A percentile compares a stretch with the other conserved stretches of the same genome.
These are phyloP conservation scores for Cryphonectria naterciae DNA, from an alignment of 2,329 filamentous ascomycete species.

Conservation along the genomic window DNA sequence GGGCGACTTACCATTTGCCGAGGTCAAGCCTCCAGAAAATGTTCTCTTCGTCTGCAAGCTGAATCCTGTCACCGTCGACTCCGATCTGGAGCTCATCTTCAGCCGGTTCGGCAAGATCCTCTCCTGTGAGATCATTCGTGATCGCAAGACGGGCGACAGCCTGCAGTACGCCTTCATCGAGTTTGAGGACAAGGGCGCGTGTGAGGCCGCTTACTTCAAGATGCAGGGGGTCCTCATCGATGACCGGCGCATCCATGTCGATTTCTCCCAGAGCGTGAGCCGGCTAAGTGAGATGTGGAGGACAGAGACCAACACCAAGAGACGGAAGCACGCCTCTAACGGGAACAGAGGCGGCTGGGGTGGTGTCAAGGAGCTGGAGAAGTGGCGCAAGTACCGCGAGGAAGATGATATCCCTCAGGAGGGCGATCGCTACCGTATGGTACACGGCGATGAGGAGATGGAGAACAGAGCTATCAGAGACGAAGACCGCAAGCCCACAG, in stretches of 20 bases:
- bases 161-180: slow-evolving; percentile 98
- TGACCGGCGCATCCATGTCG: slow-evolving; percentile 95
- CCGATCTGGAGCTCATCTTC: slow-evolving; percentile 94
- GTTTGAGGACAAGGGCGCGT: slow-evolving; percentile 89
- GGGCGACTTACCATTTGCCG: slow-evolving; percentile 93
- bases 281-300: slow-evolving; percentile 91
- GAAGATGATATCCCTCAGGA: slow-evolving; percentile 48
- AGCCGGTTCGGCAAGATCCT: slow-evolving; percentile 94
- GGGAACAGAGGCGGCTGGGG: slow-evolving; percentile 78
- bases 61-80: slow-evolving; percentile 93
- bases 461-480: slow-evolving; percentile 41
- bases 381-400: slow-evolving; percentile 84
- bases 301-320: slow-evolving; percentile 79
- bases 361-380: slow-evolving; percentile 85
- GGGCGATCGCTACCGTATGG: slow-evolving; percentile 70
- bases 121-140: slow-evolving; percentile 93
- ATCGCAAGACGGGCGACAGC: slow-evolving; percentile 91
- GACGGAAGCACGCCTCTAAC: slow-evolving; percentile 54
- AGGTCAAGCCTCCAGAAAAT: slow-evolving; percentile 96
- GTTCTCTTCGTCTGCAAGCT: slow-evolving; percentile 98
- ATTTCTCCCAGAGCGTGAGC: slow-evolving; percentile 94
- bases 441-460: slow-evolving; percentile 77
- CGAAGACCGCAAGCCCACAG: slow-evolving; percentile 1
- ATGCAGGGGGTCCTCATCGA: slow-evolving; percentile 98
- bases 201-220: slow-evolving; percentile 96